These are phyloP conservation scores for Drechmeria coniospora DNA, from an alignment of 2,329 filamentous ascomycete species.

Conservation along the genomic window DNA sequence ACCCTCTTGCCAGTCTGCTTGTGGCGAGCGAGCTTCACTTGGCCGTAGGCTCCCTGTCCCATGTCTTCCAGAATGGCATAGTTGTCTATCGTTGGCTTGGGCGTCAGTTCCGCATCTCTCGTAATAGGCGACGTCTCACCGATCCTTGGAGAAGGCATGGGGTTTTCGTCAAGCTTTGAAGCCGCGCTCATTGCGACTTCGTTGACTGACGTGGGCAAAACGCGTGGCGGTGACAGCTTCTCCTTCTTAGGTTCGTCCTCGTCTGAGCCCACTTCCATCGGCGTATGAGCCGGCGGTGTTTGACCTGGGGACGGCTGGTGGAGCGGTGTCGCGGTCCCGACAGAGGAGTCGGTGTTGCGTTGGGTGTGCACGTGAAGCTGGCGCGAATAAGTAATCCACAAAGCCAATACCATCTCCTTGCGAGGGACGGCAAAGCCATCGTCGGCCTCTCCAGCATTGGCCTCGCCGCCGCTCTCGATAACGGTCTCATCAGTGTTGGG, in stretches of 20 bases:
- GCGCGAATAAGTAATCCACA: constrained; percentile 95
- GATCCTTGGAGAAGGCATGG: constrained; percentile 14
- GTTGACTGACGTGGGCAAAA: constrained; percentile 40
- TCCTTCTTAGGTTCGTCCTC: constrained; percentile 28
- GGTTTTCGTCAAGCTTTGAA: constrained; percentile 32
- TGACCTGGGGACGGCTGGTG: constrained; percentile 70
- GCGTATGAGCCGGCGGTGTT: constrained; percentile 39
- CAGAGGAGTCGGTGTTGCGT: constrained; percentile 46
- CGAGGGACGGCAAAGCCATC: constrained; percentile 33
- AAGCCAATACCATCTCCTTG: constrained; percentile 75
- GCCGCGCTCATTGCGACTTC: constrained; percentile 40
- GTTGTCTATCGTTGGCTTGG: constrained; percentile 77
- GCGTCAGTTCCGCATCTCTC: constrained; percentile 19
- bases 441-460: constrained; percentile 23
- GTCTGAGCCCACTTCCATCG: constrained; percentile 40
- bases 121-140: constrained; percentile 18
- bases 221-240: constrained; percentile 24
- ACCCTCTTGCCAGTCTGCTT: constrained; percentile 70
- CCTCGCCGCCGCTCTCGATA: constrained; percentile 44
- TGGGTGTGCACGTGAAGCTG: constrained; percentile 60
- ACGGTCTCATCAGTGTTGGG: constrained; percentile 45
- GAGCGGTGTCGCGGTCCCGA: constrained; percentile 53
- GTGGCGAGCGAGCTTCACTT: constrained; percentile 86
- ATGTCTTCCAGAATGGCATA: constrained; percentile 93
- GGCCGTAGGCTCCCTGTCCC: constrained; percentile 94